A percentile compares a stretch with the other conserved stretches of the same genome.
These are phyloP conservation scores for Plasmodium gallinaceum DNA, from an alignment of 169 alveolate genomes.

Conservation along the genomic window DNA sequence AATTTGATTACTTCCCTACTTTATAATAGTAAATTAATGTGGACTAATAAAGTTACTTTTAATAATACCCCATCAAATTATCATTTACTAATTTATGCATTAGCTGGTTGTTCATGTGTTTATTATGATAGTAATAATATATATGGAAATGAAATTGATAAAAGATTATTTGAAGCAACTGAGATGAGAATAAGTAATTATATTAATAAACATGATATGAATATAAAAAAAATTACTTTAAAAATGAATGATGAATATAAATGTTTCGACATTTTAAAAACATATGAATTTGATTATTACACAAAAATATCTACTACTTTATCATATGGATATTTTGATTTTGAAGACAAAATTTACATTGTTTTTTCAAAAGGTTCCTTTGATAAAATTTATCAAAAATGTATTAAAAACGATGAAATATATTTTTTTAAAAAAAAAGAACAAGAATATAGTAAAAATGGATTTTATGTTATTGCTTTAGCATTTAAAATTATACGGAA, in stretches of 20 bases:
- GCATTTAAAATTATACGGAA: constrained; percentile 67
- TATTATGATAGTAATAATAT: constrained; percentile 33
- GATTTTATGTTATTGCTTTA: constrained; percentile 70
- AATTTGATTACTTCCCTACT: constrained; percentile 54
- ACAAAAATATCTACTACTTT: constrained; percentile 65
- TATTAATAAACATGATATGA: constrained; percentile 26
- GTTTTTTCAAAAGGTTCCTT: constrained; percentile 77
- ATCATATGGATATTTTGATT: constrained; percentile 57
- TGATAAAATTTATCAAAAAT: constrained; percentile 57
- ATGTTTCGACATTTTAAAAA: constrained; percentile 35
- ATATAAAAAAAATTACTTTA: constrained; percentile 58
- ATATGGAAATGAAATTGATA: constrained; percentile 70
- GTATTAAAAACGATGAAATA: constrained; percentile 51
- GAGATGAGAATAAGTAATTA: constrained; percentile 51
- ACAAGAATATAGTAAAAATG: constrained; percentile 77
- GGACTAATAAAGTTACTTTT: constrained; percentile 63
- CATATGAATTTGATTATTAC: constrained; percentile 65
- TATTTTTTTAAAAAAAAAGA: constrained; percentile 63
- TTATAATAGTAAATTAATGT: constrained; percentile 64
- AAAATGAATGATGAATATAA: constrained; percentile 22
- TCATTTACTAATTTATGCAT: constrained; percentile 57
- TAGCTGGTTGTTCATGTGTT: constrained; percentile 72
- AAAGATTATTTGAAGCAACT: constrained; percentile 63
- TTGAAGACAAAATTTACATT: constrained; percentile 24
- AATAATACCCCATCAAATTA: constrained; percentile 55